Evolutionary conservation across 1,284 basidiomycete genomes (phyloP), one percentile per base, ranked within the genome.

Genomic region (Moesziomyces sp.): DNA sequence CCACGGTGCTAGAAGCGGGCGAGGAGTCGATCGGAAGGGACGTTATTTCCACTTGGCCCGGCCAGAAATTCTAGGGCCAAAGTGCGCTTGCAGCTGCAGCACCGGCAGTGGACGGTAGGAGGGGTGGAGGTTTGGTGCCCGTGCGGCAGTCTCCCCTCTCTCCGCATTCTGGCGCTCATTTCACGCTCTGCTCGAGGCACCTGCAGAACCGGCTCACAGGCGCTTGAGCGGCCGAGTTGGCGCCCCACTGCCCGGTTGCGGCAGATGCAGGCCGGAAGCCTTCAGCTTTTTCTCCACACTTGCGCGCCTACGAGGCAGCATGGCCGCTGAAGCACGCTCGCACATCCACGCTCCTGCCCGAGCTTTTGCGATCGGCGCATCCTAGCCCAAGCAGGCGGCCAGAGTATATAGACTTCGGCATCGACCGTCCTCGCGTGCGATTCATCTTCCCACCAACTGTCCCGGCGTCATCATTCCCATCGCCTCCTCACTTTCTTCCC

Each of bases 41-140:
- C 67, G 43, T 59, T 70, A 70, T 63, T 60, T 70, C 67, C 67
- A 59, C n/a, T 70, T 70, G 60, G 30, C 46, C 57, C 67, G 54
- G n/a, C 49, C 18, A 44, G 46, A 44, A 35, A 34, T n/a, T 47
- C 18, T 14, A 8, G 34, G 52, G 57, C 35, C 43, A 28, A 66
- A 66, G 63, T 60, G 52, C 47, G 4, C 40, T 3, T 60, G 18
- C 5, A 56, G 21, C 16, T 40, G 38, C 38, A 40, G 18, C 6
- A 40, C 16, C 16, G 38, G 38, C 18, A 8, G 14, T 6, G 16
- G 38, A 18, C 38, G 38, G 38, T 40, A 40, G 38, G 11, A 40
- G 38, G 38, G 34, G 52, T 61, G 64, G 53, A 67, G 64, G 58
- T 43, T 8, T 44, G 21, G 38, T 7, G 38, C 38, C 38, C 38